A percentile compares a stretch with the other conserved stretches of the same genome.
phyloP scores from a whole-genome alignment of 2,329 filamentous ascomycete genomes.

The Talaromyces amestolkiae region DNA sequence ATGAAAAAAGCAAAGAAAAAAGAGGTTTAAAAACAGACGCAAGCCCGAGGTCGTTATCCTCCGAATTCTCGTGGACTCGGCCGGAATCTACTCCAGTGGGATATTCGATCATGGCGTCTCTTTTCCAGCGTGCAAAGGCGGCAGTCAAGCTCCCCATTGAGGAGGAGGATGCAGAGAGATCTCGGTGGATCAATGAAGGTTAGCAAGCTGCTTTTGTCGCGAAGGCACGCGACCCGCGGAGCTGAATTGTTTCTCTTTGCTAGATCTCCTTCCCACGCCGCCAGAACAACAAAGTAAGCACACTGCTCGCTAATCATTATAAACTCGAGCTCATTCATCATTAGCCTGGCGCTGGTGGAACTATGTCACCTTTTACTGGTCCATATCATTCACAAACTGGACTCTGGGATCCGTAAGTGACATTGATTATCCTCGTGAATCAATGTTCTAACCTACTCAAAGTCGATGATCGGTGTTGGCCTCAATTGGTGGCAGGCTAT shows the following conservation, averaged over 20 bases:
- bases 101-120: constrained; percentile 15
- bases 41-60: constrained; percentile 55
- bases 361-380: constrained; percentile 42
- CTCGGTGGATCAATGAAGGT: constrained; percentile 16
- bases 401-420: constrained; percentile 31
- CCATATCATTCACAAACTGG: constrained; percentile 45
- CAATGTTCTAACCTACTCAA: neutral
- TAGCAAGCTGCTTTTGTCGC: neutral
- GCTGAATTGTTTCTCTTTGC: constrained; percentile 2
- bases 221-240: constrained; percentile 10
- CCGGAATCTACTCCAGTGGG: neutral
- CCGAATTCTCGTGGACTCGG: neutral
- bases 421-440: neutral
- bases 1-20: neutral
- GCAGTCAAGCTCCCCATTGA: constrained; percentile 13
- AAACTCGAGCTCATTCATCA: neutral
- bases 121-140: constrained; percentile 7
- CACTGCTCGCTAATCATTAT: neutral
- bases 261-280: constrained; percentile 33
- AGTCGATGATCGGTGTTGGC: constrained; percentile 43
- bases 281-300: constrained; percentile 35
- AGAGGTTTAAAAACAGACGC: constrained; percentile 56
- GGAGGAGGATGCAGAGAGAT: constrained; percentile 11
- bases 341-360: constrained; percentile 40
- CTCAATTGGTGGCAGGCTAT: constrained; percentile 49